These are phyloP conservation scores for Flaveria ramosissima DNA, from an alignment of 129 eudicot species.

Conservation along the genomic window DNA sequence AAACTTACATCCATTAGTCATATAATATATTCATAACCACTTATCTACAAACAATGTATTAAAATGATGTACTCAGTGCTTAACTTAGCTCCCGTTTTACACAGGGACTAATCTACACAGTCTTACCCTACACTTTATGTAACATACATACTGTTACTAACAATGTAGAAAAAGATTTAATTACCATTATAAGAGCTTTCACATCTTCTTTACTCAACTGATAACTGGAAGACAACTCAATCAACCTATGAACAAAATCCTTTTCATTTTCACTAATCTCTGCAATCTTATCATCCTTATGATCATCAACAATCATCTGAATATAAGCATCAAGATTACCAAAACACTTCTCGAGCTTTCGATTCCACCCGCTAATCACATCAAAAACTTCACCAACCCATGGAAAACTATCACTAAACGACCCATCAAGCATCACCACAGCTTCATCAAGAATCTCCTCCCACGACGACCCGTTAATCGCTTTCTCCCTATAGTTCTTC, in stretches of 20 bases:
- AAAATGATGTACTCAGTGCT: no score
- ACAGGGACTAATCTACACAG: no score
- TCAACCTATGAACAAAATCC: conserved; percentile 26
- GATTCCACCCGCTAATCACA: conserved; percentile 12
- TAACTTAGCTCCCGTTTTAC: no score
- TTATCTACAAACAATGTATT: no score
- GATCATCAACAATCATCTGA: conserved; percentile 20
- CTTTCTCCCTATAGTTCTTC: neutral
- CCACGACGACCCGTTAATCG: conserved; percentile 17
- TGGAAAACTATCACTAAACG: conserved; percentile 27
- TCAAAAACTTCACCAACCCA: conserved; percentile 19
- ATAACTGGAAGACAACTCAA: conserved; percentile 14
- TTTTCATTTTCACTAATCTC: conserved; percentile 13
- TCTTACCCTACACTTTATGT: no score
- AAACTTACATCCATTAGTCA: neutral
- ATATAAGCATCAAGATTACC: conserved; percentile 32
- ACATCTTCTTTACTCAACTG: conserved; percentile 24
- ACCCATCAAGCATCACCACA: neutral
- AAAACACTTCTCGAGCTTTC: conserved; percentile 19
- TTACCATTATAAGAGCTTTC: conserved; percentile 33
- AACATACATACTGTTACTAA: no score
- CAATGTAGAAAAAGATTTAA: no score
- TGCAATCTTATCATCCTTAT: neutral
- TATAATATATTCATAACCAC: neutral
- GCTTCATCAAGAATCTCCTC: conserved; percentile 10